Evolutionary conservation across 2,329 filamentous ascomycete species (phyloP).

Genomic region (Nakataea oryzae): DNA sequence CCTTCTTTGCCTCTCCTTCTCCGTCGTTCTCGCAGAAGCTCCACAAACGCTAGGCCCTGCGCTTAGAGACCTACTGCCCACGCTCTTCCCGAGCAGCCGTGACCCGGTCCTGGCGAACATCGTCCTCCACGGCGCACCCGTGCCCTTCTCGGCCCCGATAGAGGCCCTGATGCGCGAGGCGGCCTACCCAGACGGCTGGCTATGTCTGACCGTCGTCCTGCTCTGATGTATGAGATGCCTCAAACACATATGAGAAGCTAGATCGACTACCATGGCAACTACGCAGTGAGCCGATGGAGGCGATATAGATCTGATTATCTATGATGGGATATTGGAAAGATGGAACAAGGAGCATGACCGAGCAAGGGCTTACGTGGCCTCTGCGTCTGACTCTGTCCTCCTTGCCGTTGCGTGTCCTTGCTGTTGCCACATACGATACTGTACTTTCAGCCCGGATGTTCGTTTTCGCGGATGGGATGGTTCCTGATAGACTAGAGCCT

Average conservation of each 20-base stretch:
- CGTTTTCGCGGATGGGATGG: too few relatives aligned
- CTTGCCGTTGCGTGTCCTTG: neutral
- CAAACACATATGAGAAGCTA: too few relatives aligned
- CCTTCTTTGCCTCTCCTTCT: too few relatives aligned
- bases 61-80: constrained; percentile 64
- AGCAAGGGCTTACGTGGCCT: too few relatives aligned
- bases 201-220: constrained; percentile 72
- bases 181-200: constrained; percentile 86
- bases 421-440: neutral
- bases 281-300: too few relatives aligned
- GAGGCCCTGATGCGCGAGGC: constrained; percentile 76
- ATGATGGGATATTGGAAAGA: neutral
- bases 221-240: constrained; percentile 31
- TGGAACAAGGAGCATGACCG: neutral
- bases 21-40: constrained; percentile 6
- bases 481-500: too few relatives aligned
- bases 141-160: constrained; percentile 71
- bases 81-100: constrained; percentile 76
- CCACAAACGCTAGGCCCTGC: constrained; percentile 59
- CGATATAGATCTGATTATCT: neutral
- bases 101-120: constrained; percentile 77
- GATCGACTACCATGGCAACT: too few relatives aligned
- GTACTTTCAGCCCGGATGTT: neutral
- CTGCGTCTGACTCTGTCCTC: neutral
- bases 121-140: constrained; percentile 72